phyloP scores from a whole-genome alignment of 306 rosid species.

The Lathyrus tuberosus region DNA sequence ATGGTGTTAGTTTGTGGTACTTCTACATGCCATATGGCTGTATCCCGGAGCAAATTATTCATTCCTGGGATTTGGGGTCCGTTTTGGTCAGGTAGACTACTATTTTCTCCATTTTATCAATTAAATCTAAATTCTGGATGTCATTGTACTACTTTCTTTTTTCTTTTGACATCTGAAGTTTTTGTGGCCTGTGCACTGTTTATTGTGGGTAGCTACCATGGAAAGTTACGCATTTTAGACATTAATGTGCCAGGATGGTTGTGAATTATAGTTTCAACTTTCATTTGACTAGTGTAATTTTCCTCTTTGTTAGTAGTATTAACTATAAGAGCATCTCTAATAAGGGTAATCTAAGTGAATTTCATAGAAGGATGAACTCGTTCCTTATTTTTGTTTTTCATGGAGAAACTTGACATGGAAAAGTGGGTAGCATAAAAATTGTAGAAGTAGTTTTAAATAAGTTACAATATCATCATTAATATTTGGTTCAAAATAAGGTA shows the following conservation, averaged over 20 bases:
- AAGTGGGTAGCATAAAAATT: too few species aligned
- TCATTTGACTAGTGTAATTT: conserved; percentile 22
- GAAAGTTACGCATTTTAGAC: conserved; percentile 22
- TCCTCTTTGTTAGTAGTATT: neutral
- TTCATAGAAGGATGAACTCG: too few species aligned
- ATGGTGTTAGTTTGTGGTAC: conserved; percentile 97
- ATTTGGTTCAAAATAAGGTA: too few species aligned
- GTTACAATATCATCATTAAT: too few species aligned
- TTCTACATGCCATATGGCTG: conserved; percentile 96
- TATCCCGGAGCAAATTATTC: conserved; percentile 79
- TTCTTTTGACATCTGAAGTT: conserved; percentile 34
- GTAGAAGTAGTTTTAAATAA: too few species aligned
- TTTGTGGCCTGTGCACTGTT: conserved; percentile 21
- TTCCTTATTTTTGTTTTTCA: too few species aligned
- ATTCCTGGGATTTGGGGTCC: conserved; percentile 99
- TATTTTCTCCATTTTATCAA: conserved; percentile 34
- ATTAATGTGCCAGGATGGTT: conserved; percentile 19
- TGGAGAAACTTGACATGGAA: too few species aligned
- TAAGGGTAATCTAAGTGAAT: too few species aligned
- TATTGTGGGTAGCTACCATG: conserved; percentile 4
- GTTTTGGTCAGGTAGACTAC: conserved; percentile 85
- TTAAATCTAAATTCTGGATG: conserved; percentile 16
- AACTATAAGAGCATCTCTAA: neutral
- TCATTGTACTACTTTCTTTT: neutral
- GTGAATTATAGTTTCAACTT: conserved; percentile 15